Conservation (phyloP, 768 basidiomycete species). For the Boletus rubescentipes region DNA sequence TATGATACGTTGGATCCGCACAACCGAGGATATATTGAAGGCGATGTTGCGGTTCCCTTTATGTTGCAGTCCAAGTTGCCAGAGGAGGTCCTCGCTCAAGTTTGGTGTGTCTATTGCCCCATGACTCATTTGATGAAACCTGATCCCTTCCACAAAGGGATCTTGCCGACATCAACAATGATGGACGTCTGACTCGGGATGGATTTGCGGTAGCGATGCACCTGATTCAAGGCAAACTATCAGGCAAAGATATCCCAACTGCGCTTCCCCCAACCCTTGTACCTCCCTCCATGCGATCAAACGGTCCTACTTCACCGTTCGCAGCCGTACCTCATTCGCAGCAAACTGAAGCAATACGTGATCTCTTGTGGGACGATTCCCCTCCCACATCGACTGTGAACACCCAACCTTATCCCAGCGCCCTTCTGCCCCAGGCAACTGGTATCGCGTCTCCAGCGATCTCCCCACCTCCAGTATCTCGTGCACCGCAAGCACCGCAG, state of each 20-base stretch:
- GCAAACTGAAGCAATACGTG: conserved; percentile 39
- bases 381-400: conserved; percentile 42
- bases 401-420: conserved; percentile 28
- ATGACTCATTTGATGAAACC: neutral
- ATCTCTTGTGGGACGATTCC: conserved; percentile 56
- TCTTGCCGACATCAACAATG: conserved; percentile 83
- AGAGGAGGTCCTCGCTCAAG: conserved; percentile 79
- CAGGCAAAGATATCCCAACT: conserved; percentile 73
- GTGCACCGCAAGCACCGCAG: conserved; percentile 20
- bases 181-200: conserved; percentile 83
- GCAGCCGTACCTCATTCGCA: conserved; percentile 39
- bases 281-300: conserved; percentile 75
- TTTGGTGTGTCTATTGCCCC: conserved; percentile 64
- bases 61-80: conserved; percentile 87
- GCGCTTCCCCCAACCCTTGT: conserved; percentile 71
- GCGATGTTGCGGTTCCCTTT: conserved; percentile 93
- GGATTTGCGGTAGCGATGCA: conserved; percentile 96
- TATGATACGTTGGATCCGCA: conserved; percentile 81
- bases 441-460: conserved; percentile 29
- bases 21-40: conserved; percentile 80
- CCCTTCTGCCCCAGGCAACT: conserved; percentile 38
- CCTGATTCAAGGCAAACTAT: conserved; percentile 83
- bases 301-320: conserved; percentile 37
- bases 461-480: conserved; percentile 29
- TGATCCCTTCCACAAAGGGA: conserved; percentile 60